Base-by-base conservation (phyloP, 257 asterid genomes). In the Fraxinus excelsior region DNA sequence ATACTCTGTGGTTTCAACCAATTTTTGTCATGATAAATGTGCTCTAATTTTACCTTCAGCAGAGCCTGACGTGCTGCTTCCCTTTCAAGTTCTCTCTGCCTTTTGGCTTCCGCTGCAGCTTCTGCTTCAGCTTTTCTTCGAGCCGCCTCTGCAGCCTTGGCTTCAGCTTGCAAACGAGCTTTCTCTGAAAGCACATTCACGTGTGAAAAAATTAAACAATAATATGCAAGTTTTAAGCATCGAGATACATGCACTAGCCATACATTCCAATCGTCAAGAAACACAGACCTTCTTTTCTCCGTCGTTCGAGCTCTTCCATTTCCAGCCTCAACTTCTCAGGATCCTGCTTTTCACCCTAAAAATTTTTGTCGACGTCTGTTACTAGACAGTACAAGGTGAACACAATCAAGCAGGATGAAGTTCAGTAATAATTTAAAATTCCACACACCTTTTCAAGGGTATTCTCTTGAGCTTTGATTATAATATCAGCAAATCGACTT, bases 41-140 rank as follows among this genome's bases (percentile, higher is more conserved):
- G 67, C 23, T 16, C 34, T 75, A 34, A 42, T 5, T 74, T 73
- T 85, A 93, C 97, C 96, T 87, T 83, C 71, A 74, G 92, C 84
- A 93, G 75, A 81, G 97, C 97, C 83, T 77, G 87, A 28, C 97
- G 94, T 49, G 97, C 97, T 5, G 97, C 96, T 90, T 91, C 97
- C 81, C 97, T 91, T 77, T 87, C 97, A 3, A 87, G 91, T 80
- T 91, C 96, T 86, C 88, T 84, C 79, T 85, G 83, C 83, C 85
- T 86, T 80, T 74, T 85, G 40, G 88, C 88, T 83, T 93, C 94
- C 25, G 88, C 92, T 35, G 87, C 97, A 56, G 97, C 94, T 76
- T 84, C 92, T 49, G 46, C 90, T 84, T 91, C 97, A 11, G 91
- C 91, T 71, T 74, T 86, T 81, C 70, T 93, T 18, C 89, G 78